phyloP scores from a whole-genome alignment of 208 protist species.

The Borovskyia barvae region DNA sequence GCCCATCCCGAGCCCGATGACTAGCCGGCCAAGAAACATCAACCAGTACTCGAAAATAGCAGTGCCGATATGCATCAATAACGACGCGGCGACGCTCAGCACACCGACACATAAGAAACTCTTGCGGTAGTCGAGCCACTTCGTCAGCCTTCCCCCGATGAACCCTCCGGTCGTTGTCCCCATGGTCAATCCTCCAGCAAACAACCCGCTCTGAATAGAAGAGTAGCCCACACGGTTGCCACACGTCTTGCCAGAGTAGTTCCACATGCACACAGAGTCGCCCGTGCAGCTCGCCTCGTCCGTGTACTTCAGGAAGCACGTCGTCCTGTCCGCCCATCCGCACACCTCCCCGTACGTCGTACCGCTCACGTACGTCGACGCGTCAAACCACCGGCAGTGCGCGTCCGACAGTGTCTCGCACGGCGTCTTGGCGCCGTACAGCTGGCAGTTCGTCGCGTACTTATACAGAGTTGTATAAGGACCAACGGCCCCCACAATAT shows the following conservation, averaged over 20 bases:
- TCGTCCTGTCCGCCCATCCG: slow-evolving; percentile 17
- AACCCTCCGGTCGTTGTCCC: slow-evolving; percentile 29
- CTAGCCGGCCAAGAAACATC: slow-evolving; percentile 27
- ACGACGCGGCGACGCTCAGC: slow-evolving; percentile 1
- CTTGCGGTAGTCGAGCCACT: slow-evolving; percentile 11
- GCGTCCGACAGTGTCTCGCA: slow-evolving; percentile 16
- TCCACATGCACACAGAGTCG: slow-evolving; percentile 25
- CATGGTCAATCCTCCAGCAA: slow-evolving; percentile 30
- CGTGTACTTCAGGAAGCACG: slow-evolving; percentile 13
- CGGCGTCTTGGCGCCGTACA: slow-evolving; percentile 11
- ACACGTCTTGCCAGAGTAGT: slow-evolving; percentile 9
- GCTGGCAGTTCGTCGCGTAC: slow-evolving; percentile 36
- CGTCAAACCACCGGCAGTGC: slow-evolving; percentile 18
- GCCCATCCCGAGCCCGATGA: slow-evolving; percentile 31
- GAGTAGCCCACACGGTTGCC: slow-evolving; percentile 29
- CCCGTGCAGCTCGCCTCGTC: slow-evolving; percentile 7
- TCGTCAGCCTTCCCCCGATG: slow-evolving; percentile 11
- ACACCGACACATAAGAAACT: slow-evolving; percentile 31
- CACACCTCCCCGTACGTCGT: slow-evolving; percentile 13
- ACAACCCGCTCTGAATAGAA: slow-evolving; percentile 24
- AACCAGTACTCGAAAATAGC: slow-evolving; percentile 25
- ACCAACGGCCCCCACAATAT: slow-evolving; percentile 35
- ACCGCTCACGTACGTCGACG: background rate
- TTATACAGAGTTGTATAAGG: slow-evolving; percentile 32
- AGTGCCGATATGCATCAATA: slow-evolving; percentile 29